Conservation (phyloP, 1,284 basidiomycete genomes). For the Ganoderma boninense region DNA sequence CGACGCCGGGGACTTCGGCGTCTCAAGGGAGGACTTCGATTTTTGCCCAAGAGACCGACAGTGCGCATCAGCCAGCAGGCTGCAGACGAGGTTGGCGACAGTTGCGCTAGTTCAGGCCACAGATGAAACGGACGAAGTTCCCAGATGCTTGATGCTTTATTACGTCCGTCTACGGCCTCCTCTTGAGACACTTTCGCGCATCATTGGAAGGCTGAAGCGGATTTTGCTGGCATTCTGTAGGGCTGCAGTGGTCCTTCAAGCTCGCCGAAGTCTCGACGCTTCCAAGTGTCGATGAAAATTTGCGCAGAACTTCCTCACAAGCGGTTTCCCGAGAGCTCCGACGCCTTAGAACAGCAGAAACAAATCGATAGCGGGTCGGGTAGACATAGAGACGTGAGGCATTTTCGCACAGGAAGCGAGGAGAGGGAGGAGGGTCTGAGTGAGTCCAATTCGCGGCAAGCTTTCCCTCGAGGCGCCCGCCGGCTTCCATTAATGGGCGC, state of each 20-base stretch:
- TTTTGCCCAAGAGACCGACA: constrained; percentile 8
- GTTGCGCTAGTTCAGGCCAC: not conserved
- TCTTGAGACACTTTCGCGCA: not conserved
- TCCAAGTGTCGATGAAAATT: not conserved
- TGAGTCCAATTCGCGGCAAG: no score
- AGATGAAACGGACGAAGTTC: not conserved
- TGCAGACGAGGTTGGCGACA: not conserved
- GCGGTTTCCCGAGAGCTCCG: not conserved
- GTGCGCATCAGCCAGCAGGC: constrained; percentile 12
- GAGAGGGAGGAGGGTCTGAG: not conserved
- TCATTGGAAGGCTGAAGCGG: not conserved
- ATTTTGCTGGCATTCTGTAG: not conserved
- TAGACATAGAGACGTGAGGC: constrained; percentile 1
- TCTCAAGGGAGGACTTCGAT: not conserved
- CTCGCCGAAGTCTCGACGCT: not conserved
- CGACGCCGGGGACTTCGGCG: not conserved
- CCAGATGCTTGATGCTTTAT: not conserved
- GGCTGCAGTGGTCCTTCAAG: not conserved
- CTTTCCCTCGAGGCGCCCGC: no score
- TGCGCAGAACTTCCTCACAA: not conserved
- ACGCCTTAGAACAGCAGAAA: not conserved
- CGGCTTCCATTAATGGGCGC: not conserved
- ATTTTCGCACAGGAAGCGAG: not conserved
- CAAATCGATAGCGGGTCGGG: not conserved
- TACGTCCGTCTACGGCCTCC: not conserved